These are phyloP conservation scores for Hypsizygus marmoreus DNA, from an alignment of 768 basidiomycete genomes.

Conservation along the genomic window DNA sequence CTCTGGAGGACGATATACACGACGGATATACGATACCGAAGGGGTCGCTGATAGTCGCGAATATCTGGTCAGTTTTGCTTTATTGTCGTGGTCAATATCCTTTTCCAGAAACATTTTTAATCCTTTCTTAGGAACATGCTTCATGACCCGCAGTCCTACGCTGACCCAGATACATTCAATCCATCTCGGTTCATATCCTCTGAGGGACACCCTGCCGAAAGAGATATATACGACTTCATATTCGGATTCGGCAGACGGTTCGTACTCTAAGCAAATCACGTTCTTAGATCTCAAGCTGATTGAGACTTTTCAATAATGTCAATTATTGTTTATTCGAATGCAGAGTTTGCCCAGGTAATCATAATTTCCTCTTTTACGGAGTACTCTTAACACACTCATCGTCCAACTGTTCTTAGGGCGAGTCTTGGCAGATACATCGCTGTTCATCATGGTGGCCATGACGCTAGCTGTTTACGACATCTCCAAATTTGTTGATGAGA, in stretches of 20 bases:
- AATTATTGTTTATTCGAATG: too few species aligned
- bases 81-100: not conserved
- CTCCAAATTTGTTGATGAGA: not conserved
- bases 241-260: slow-evolving; percentile 51
- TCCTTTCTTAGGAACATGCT: slow-evolving; percentile 19
- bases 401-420: not conserved
- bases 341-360: too few species aligned
- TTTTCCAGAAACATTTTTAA: too few species aligned
- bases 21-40: slow-evolving; percentile 26
- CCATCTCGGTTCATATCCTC: slow-evolving; percentile 19
- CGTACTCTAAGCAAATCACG: too few species aligned
- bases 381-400: too few species aligned
- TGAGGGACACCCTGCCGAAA: slow-evolving; percentile 22
- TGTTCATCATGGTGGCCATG: slow-evolving; percentile 4
- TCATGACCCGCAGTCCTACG: slow-evolving; percentile 19
- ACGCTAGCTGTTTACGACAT: slow-evolving; percentile 3
- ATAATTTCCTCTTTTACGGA: too few species aligned
- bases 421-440: not conserved
- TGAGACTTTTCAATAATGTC: too few species aligned
- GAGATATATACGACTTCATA: slow-evolving; percentile 36
- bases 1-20: slow-evolving; percentile 25
- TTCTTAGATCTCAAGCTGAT: too few species aligned
- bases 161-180: slow-evolving; percentile 20
- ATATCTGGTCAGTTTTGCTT: slow-evolving; percentile 19
- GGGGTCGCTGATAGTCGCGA: slow-evolving; percentile 24